Percentiles rank a stretch among this genome's conserved stretches.
Conservation (phyloP, 2,329 filamentous ascomycete genomes). For the Penicillium freii region DNA sequence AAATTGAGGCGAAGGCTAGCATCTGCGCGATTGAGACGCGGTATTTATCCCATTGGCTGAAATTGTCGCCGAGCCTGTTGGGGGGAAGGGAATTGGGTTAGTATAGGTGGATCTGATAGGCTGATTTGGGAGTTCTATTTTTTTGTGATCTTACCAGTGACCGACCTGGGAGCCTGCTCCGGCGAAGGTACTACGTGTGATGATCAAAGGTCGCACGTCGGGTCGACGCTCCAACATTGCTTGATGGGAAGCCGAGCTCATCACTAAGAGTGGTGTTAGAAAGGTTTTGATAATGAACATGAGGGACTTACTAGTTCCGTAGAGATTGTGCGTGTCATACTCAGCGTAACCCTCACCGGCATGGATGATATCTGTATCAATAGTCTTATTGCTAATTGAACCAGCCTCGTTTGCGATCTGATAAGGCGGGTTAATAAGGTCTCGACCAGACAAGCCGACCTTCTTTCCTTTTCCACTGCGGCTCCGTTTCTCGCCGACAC, state of each 20-base stretch:
- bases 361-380: constrained; percentile 67
- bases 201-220: constrained; percentile 63
- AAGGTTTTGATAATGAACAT: not conserved
- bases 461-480: constrained; percentile 35
- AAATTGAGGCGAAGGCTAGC: constrained; percentile 62
- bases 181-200: constrained; percentile 73
- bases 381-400: constrained; percentile 54
- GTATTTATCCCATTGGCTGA: constrained; percentile 59
- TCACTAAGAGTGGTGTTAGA: constrained; percentile 49
- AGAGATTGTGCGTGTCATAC: constrained; percentile 76
- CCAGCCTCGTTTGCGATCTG: constrained; percentile 63
- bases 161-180: constrained; percentile 63
- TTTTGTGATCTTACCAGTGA: constrained; percentile 46
- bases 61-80: constrained; percentile 59
- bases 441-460: constrained; percentile 61
- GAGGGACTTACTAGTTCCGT: constrained; percentile 57
- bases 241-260: constrained; percentile 63
- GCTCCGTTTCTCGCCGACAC: not conserved
- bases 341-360: constrained; percentile 61
- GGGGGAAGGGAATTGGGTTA: not conserved
- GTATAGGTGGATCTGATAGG: constrained; percentile 30
- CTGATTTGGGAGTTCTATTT: constrained; percentile 17
- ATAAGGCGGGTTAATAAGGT: constrained; percentile 65
- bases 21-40: constrained; percentile 58
- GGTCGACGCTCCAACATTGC: constrained; percentile 68